Base-by-base conservation (phyloP, 768 basidiomycete genomes). In the Pulveroboletus ravenelii region DNA sequence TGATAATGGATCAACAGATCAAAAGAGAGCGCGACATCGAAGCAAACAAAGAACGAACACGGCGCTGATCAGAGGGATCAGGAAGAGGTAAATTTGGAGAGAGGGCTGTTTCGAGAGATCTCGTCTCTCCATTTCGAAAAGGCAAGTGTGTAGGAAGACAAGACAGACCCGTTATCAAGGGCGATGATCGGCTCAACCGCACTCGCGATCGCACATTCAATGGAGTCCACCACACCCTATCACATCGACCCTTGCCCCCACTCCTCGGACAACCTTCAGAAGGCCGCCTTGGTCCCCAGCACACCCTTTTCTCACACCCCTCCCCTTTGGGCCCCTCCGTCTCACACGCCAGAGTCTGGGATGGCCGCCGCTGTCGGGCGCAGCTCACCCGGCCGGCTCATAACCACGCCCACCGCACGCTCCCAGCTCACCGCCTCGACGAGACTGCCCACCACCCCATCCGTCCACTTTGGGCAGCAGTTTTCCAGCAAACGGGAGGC, bases 1-100 rank as follows among this genome's bases (percentile, higher is more conserved):
- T 74, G 65, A 67, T 69, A 67, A 64, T 57, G 55, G 59, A 69
- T 69, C 67, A 69, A 67, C 55, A 65, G 60, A 71, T 68, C 66
- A 71, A 64, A 69, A 62, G 65, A 68, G 65, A 64, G 64, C 63
- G 64, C 62, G 57, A 59, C 57, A 61, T 54, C 59, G 53, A 61
- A 62, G 58, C 52, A 62, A 65, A 65, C 59, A 58, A 62, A 63
- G 58, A 62, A 69, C 69, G 58, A 60, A 72, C 72, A 53, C 59
- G 60, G 66, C 62, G 57, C 54, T 70, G 67, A 63, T 70, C 68
- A 59, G 56, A 62, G 60, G 59, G 58, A 62, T 56, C 64, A 58
- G 59, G 56, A 56, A 62, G 64, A 53, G 65, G 55, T 57, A 64
- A 60, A 67, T 67, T 67, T 64, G 62, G 63, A 48, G 63, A n/a